Evolutionary conservation across 352 stramenopile genomes (phyloP).

Genomic region (Globisporangium spinosum): DNA sequence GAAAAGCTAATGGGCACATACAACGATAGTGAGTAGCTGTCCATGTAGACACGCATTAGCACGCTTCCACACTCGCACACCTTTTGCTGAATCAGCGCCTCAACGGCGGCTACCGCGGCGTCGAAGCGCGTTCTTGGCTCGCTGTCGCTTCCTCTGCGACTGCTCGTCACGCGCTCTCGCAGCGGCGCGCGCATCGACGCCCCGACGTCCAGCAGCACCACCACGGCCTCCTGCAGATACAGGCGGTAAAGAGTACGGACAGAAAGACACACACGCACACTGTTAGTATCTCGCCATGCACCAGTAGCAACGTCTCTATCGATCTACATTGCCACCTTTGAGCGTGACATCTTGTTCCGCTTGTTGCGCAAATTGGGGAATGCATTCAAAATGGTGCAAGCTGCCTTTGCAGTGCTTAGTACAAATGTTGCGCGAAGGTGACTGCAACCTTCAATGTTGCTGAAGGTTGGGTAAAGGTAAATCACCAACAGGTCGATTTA

Average conservation of each 20-base stretch:
- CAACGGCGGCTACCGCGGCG: slow-evolving; percentile 48
- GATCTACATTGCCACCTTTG: background rate
- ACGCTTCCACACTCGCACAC: slow-evolving; percentile 22
- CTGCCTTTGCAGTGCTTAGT: background rate
- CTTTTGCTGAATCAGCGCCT: slow-evolving; percentile 72
- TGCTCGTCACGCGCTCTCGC: slow-evolving; percentile 29
- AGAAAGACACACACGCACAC: background rate
- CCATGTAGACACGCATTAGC: background rate
- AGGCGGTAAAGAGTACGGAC: background rate
- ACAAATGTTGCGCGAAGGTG: background rate
- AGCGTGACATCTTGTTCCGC: slow-evolving; percentile 5
- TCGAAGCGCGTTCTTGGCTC: slow-evolving; percentile 54
- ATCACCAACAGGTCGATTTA: background rate
- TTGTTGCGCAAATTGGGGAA: background rate
- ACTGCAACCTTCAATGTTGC: background rate
- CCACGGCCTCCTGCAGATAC: slow-evolving; percentile 46
- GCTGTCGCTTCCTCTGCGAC: slow-evolving; percentile 12
- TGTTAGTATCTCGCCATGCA: background rate
- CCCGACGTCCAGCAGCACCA: slow-evolving; percentile 66
- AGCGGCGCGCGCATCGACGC: slow-evolving; percentile 58
- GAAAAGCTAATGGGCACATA: slow-evolving; percentile 39
- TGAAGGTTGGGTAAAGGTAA: background rate
- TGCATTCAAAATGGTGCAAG: background rate
- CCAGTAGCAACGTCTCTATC: background rate
- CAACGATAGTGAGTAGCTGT: background rate